phyloP scores from a whole-genome alignment of 2,329 filamentous ascomycete species.

The Rutstroemia sp. region DNA sequence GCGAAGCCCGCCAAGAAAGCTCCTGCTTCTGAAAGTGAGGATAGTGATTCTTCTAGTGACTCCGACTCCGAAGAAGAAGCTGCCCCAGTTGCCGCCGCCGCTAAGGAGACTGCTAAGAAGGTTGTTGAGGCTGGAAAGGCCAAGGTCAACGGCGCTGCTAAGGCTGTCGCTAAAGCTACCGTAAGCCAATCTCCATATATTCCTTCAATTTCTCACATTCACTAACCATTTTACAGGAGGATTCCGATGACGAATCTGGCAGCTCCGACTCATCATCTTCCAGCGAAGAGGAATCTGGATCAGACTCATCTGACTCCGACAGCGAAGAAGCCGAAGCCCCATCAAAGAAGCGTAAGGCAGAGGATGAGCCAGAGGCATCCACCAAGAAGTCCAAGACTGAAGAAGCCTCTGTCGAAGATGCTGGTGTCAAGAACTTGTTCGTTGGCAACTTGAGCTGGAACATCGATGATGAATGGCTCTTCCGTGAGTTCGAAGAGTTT shows the following conservation, averaged over 20 bases:
- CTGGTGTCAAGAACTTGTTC: constrained; percentile 55
- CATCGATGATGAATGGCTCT: constrained; percentile 66
- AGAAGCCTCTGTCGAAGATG: constrained; percentile 30
- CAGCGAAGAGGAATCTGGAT: constrained; percentile 19
- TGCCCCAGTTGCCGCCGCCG: constrained; percentile 19
- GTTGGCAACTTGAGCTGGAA: constrained; percentile 71
- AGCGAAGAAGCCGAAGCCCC: constrained; percentile 25
- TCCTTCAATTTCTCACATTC: neutral
- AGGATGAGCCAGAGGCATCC: constrained; percentile 35
- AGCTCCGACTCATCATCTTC: constrained; percentile 14
- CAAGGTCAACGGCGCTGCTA: constrained; percentile 26
- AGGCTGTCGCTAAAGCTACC: constrained; percentile 25
- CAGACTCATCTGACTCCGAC: constrained; percentile 18
- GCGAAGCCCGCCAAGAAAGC: constrained; percentile 18
- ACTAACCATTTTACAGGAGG: neutral
- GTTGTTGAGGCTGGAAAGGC: constrained; percentile 22
- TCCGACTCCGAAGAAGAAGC: constrained; percentile 20
- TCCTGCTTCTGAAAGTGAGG: constrained; percentile 26
- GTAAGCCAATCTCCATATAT: constrained; percentile 18
- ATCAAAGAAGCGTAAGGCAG: constrained; percentile 55
- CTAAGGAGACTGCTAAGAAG: constrained; percentile 22
- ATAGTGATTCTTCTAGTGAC: constrained; percentile 23
- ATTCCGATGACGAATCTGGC: constrained; percentile 4
- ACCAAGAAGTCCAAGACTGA: constrained; percentile 48
- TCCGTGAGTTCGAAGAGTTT: constrained; percentile 60